Percentiles rank a stretch among this genome's conserved stretches.
These are phyloP conservation scores for Penicillium diatomitis DNA, from an alignment of 495 filamentous ascomycete genomes.

Conservation along the genomic window DNA sequence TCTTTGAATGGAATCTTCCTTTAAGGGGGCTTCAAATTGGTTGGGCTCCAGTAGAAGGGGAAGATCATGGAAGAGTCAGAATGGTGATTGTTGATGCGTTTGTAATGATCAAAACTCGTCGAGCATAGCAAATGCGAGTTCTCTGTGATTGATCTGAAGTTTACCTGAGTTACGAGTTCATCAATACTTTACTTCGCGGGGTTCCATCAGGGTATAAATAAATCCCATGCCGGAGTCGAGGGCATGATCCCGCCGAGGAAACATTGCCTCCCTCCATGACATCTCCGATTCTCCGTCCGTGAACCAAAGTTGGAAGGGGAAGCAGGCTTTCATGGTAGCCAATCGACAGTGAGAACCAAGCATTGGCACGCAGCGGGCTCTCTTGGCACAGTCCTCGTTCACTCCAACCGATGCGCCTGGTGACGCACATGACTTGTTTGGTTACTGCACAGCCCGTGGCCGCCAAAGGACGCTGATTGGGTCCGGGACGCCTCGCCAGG, in stretches of 20 bases:
- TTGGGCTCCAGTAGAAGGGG: slow-evolving; percentile 25
- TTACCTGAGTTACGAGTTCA: too few relatives aligned
- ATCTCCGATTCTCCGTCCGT: slow-evolving; percentile 4
- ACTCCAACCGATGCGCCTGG: slow-evolving; percentile 1
- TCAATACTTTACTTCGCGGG: not conserved
- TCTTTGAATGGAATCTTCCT: slow-evolving; percentile 16
- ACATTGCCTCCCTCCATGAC: slow-evolving; percentile 2
- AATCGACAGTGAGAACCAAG: slow-evolving; percentile 8
- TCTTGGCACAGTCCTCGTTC: slow-evolving; percentile 8
- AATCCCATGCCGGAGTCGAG: not conserved
- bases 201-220: slow-evolving; percentile 13
- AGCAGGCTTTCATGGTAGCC: slow-evolving; percentile 1
- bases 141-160: too few relatives aligned
- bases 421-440: slow-evolving; percentile 24
- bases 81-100: not conserved
- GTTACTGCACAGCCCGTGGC: slow-evolving; percentile 15
- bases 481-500: slow-evolving; percentile 22
- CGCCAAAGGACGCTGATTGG: slow-evolving; percentile 12
- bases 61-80: slow-evolving; percentile 25
- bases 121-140: too few relatives aligned
- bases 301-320: slow-evolving; percentile 5
- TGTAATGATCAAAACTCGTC: slow-evolving; percentile 2
- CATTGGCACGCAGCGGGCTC: slow-evolving; percentile 5
- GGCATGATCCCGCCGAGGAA: slow-evolving; percentile 8
- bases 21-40: slow-evolving; percentile 32